phyloP scores from a whole-genome alignment of 1,139 yeast genomes.

The Zhuliangozyma parablackwelliae region DNA sequence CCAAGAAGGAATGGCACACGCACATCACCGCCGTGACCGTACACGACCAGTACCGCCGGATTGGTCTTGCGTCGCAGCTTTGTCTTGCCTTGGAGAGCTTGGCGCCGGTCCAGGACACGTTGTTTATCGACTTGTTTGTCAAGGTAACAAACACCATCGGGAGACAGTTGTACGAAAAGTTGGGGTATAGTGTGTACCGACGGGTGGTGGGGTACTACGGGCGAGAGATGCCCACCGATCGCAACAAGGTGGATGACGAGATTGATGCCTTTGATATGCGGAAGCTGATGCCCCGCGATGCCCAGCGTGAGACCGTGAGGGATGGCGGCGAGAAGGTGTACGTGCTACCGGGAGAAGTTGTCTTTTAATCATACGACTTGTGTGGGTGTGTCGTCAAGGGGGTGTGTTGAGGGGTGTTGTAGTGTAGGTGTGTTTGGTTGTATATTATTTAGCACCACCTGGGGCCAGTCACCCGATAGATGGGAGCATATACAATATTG shows the following conservation, averaged over 20 bases:
- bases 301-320: constrained; percentile 46
- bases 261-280: constrained; percentile 91
- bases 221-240: constrained; percentile 39
- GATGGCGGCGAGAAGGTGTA: constrained; percentile 53
- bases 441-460: no score
- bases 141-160: constrained; percentile 81
- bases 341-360: constrained; percentile 61
- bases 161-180: constrained; percentile 71
- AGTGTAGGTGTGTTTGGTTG: no score
- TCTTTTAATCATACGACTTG: constrained; percentile 23
- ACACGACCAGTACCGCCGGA: constrained; percentile 72
- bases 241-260: constrained; percentile 51
- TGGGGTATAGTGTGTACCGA: constrained; percentile 82
- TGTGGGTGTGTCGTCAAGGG: background rate
- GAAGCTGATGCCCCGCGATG: constrained; percentile 56
- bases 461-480: no score
- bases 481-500: no score
- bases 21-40: constrained; percentile 97
- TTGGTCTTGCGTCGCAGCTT: constrained; percentile 77
- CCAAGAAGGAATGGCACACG: constrained; percentile 83
- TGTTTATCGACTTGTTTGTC: constrained; percentile 87
- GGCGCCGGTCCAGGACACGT: constrained; percentile 61
- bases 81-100: constrained; percentile 70
- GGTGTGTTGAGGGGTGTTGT: no score
- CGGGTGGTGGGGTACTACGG: constrained; percentile 91